Conservation (phyloP, 345 rosid species). For the Brassica carinata region DNA sequence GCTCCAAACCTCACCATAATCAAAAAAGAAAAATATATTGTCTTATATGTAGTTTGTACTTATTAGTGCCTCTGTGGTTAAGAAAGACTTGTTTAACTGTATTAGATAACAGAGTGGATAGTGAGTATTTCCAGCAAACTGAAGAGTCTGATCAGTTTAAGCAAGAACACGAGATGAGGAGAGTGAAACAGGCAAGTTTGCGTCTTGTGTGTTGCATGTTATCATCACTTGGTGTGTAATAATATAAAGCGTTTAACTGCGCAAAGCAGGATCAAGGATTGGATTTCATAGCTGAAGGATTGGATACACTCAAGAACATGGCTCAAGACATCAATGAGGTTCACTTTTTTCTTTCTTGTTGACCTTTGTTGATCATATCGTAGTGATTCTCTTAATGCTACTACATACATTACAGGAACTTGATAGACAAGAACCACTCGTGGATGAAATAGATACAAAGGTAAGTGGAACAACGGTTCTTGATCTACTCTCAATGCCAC, state of each 20-base stretch:
- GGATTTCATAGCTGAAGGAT: constrained; percentile 78
- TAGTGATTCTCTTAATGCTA: constrained; percentile 8
- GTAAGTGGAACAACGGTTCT: constrained; percentile 32
- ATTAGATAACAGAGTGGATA: constrained; percentile 51
- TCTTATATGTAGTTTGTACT: too few species aligned
- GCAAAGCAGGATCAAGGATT: constrained; percentile 86
- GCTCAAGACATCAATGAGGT: constrained; percentile 97
- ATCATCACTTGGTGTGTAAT: neutral
- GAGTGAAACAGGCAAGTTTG: constrained; percentile 64
- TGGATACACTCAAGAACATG: constrained; percentile 89
- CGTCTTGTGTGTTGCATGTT: neutral
- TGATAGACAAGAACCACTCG: constrained; percentile 90
- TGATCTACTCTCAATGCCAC: neutral
- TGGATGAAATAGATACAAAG: constrained; percentile 94
- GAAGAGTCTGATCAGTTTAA: constrained; percentile 71
- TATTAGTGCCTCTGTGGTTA: neutral
- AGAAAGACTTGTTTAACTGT: constrained; percentile 3
- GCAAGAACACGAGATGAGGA: constrained; percentile 87
- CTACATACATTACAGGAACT: constrained; percentile 54
- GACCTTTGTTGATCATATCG: neutral
- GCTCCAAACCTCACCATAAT: too few species aligned
- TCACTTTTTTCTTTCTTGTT: neutral
- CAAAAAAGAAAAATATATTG: neutral
- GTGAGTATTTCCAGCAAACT: constrained; percentile 67
- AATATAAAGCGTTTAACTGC: neutral